Evolutionary conservation across 1,284 basidiomycete species (phyloP).

Genomic region (Ganoderma lingzhi): DNA sequence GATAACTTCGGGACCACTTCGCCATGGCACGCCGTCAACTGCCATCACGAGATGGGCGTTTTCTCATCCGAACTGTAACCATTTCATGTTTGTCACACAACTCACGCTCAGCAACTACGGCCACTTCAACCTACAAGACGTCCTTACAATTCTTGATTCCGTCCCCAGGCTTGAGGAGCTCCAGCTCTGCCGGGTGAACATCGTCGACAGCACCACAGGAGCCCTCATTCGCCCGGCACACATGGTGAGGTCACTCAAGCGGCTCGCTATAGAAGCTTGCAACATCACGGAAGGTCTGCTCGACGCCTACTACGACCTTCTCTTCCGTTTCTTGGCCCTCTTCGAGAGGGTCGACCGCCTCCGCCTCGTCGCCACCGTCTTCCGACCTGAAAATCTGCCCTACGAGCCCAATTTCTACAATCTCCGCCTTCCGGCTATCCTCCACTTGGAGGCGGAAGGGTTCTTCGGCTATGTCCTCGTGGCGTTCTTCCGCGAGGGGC

Average conservation of each 20-base stretch:
- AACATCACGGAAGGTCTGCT: background rate
- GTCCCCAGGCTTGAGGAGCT: background rate
- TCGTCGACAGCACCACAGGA: background rate
- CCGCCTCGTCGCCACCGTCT: background rate
- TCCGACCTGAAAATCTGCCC: background rate
- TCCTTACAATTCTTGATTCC: background rate
- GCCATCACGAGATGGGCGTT: background rate
- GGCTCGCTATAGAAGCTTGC: background rate
- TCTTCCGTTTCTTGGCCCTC: background rate
- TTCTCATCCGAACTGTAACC: background rate
- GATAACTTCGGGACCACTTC: background rate
- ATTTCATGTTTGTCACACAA: background rate
- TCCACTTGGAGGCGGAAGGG: background rate
- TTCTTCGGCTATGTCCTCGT: background rate
- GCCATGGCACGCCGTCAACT: background rate
- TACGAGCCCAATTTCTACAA: background rate
- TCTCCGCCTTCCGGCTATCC: background rate
- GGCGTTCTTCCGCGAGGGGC: background rate
- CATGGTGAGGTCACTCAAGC: background rate
- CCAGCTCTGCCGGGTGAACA: background rate
- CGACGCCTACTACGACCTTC: background rate
- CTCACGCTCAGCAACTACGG: background rate
- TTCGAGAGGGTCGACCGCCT: constrained; percentile 1
- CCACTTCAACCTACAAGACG: background rate
- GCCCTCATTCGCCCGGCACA: background rate